Evolutionary conservation across 805 yeast species (phyloP).

Genomic region (Yamadazyma sp.): DNA sequence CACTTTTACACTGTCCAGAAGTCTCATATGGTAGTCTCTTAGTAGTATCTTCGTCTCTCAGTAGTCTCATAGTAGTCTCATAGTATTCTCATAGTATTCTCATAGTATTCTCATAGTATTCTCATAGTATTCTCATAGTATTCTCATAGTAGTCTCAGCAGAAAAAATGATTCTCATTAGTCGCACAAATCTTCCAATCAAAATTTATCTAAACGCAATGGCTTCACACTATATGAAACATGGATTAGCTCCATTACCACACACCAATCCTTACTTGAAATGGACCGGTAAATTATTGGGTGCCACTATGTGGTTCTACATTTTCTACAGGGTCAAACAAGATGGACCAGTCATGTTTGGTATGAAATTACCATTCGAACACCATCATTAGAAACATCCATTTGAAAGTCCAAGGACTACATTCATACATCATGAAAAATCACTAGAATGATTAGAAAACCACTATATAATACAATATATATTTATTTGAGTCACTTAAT

Average conservation of each 20-base stretch:
- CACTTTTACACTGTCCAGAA: too few relatives aligned
- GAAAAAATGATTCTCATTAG: too few relatives aligned
- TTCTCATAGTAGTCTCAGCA: not conserved
- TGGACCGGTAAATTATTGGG: slow-evolving; percentile 68
- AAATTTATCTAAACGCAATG: slow-evolving; percentile 24
- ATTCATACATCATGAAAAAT: too few relatives aligned
- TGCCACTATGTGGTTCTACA: slow-evolving; percentile 88
- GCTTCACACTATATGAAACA: slow-evolving; percentile 49
- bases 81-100: too few relatives aligned
- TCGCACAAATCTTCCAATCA: slow-evolving; percentile 5
- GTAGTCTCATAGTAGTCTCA: too few relatives aligned
- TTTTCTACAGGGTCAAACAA: slow-evolving; percentile 74
- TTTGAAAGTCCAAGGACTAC: too few relatives aligned
- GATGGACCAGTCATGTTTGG: slow-evolving; percentile 64
- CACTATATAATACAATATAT: too few relatives aligned
- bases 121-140: slow-evolving; percentile 4
- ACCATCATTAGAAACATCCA: slow-evolving; percentile 29
- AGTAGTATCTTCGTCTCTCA: too few relatives aligned
- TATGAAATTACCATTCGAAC: slow-evolving; percentile 36
- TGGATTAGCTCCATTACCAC: slow-evolving; percentile 65
- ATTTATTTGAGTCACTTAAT: too few relatives aligned
- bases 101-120: slow-evolving; percentile 2
- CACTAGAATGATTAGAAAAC: too few relatives aligned
- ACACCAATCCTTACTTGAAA: slow-evolving; percentile 54
- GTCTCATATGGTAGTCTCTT: too few relatives aligned